These are phyloP conservation scores for Tolypocladium paradoxum DNA, from an alignment of 2,329 filamentous ascomycete genomes.

Conservation along the genomic window DNA sequence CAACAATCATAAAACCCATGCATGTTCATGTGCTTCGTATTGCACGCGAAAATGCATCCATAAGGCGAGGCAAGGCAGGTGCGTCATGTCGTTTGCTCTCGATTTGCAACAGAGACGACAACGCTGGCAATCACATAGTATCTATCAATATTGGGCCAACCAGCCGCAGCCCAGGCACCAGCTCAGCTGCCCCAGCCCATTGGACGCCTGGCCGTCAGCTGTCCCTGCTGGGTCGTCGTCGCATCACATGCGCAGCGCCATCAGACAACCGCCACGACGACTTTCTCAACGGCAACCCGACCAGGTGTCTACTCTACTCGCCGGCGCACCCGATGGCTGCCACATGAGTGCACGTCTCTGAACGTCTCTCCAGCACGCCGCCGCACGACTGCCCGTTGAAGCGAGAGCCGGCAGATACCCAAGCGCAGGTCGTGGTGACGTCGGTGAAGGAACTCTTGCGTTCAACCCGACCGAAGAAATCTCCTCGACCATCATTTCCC, in stretches of 20 bases:
- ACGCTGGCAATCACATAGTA: background rate
- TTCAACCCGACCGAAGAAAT: background rate
- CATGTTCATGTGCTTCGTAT: background rate
- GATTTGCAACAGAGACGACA: background rate
- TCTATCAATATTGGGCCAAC: too few relatives aligned
- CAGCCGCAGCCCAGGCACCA: background rate
- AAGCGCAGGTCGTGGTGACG: too few relatives aligned
- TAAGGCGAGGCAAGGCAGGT: too few relatives aligned
- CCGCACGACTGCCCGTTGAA: background rate
- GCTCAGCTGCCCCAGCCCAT: background rate
- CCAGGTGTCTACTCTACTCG: background rate
- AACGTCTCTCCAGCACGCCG: background rate
- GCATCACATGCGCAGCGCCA: background rate
- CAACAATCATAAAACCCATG: background rate
- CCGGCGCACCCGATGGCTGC: background rate
- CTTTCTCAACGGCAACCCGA: background rate
- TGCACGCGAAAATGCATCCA: background rate
- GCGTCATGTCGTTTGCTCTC: too few relatives aligned
- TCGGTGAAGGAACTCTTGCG: background rate
- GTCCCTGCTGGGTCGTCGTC: background rate
- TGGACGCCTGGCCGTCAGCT: background rate
- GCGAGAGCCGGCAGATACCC: background rate
- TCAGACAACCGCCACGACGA: background rate
- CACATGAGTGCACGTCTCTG: background rate
- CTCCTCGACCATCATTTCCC: background rate